Percentiles rank a stretch among this genome's conserved stretches.
Conservation (phyloP, 495 filamentous ascomycete species). For the Tricharina praecox region DNA sequence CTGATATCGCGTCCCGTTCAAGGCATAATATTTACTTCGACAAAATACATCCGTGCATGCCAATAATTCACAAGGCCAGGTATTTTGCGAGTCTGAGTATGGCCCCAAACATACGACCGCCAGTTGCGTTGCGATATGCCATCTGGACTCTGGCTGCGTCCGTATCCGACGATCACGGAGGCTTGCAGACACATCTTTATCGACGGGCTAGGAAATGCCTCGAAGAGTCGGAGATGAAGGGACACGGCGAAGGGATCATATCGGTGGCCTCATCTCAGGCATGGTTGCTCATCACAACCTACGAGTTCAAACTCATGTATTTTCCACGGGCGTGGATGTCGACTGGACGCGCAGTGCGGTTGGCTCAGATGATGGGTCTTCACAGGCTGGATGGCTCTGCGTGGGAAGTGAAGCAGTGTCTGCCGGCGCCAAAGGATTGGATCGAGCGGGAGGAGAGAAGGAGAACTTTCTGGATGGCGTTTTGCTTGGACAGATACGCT, state of each 20-base stretch:
- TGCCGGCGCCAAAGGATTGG: constrained; percentile 78
- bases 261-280: constrained; percentile 66
- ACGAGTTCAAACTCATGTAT: constrained; percentile 96
- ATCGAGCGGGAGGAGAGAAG: constrained; percentile 81
- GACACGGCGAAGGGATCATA: constrained; percentile 74
- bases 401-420: constrained; percentile 79
- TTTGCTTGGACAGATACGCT: constrained; percentile 76
- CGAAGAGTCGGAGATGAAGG: constrained; percentile 79
- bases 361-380: constrained; percentile 82
- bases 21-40: constrained; percentile 80
- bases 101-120: constrained; percentile 68
- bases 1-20: constrained; percentile 2
- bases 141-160: constrained; percentile 85
- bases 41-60: constrained; percentile 67
- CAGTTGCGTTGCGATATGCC: constrained; percentile 75
- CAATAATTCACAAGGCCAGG: constrained; percentile 75
- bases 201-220: constrained; percentile 73
- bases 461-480: constrained; percentile 88
- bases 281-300: constrained; percentile 60
- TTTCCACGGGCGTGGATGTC: constrained; percentile 95
- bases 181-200: constrained; percentile 71
- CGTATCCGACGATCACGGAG: constrained; percentile 59
- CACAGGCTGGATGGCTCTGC: constrained; percentile 76
- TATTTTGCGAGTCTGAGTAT: constrained; percentile 74
- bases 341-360: constrained; percentile 55